Evolutionary conservation across 495 filamentous ascomycete species (phyloP).

Genomic region (Thozetella sp.): DNA sequence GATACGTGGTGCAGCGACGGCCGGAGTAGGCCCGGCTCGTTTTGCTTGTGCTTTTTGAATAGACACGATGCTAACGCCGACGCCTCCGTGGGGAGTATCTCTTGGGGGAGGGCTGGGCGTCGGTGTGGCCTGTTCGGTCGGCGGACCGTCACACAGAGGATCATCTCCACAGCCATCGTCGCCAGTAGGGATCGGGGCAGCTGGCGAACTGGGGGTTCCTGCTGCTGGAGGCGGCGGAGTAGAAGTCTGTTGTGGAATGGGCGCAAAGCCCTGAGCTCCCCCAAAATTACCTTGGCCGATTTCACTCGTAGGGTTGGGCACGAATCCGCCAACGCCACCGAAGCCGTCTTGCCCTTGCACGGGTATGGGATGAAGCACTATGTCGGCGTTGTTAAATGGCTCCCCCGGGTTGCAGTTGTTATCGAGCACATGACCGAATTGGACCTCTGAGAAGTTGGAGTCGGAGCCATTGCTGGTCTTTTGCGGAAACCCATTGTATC

Average conservation of each 20-base stretch:
- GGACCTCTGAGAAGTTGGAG: neutral
- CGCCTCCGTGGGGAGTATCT: neutral
- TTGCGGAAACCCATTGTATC: constrained; percentile 1
- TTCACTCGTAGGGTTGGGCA: neutral
- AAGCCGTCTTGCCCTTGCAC: neutral
- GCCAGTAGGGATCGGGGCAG: neutral
- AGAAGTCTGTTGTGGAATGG: no score
- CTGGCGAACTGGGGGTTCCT: neutral
- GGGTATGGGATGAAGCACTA: neutral
- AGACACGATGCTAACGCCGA: neutral
- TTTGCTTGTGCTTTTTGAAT: neutral
- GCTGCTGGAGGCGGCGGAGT: no score
- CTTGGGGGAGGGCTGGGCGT: neutral
- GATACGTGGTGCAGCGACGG: neutral
- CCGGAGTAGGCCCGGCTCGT: neutral
- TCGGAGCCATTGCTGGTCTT: neutral
- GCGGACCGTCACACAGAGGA: neutral
- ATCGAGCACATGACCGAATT: neutral
- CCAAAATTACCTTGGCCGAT: neutral
- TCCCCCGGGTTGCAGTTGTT: neutral
- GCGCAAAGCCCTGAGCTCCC: neutral
- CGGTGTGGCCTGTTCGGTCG: neutral
- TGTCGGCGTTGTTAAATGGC: constrained; percentile 1
- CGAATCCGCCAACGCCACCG: neutral
- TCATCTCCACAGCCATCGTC: neutral